Percentiles rank a stretch among this genome's conserved stretches.
Conservation (phyloP, 176 grass and related monocot species). For the Hyparrhenia diplandra region DNA sequence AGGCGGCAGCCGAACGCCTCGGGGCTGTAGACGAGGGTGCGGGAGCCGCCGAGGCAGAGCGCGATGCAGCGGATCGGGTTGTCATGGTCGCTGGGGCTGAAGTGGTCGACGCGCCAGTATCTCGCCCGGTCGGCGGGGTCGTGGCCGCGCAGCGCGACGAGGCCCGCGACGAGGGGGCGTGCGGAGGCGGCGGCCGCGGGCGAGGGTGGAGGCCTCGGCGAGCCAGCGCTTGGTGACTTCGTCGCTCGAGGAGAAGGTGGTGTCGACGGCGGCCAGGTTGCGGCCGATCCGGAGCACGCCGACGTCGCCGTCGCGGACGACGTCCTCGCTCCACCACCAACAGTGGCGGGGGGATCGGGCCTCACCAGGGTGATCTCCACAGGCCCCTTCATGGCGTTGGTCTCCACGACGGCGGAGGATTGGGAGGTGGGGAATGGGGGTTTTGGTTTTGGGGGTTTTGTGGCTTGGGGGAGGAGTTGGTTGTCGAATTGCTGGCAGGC, state of each 20-base stretch:
- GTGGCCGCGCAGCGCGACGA: conserved; percentile 20
- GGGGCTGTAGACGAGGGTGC: conserved; percentile 4
- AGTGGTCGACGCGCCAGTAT: background rate
- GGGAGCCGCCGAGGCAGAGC: conserved; percentile 28
- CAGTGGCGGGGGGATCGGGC: no score
- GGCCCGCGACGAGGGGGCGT: conserved; percentile 16
- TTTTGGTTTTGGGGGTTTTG: no score
- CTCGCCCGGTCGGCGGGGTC: background rate
- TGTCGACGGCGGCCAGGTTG: background rate
- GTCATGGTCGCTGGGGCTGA: background rate
- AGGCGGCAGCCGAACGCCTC: background rate
- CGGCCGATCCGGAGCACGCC: conserved; percentile 16
- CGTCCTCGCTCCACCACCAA: background rate
- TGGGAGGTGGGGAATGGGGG: background rate
- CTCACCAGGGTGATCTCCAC: conserved; percentile 18
- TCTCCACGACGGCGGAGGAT: background rate
- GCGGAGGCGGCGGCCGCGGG: conserved; percentile 17
- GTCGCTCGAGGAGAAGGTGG: conserved; percentile 1
- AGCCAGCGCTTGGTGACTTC: conserved; percentile 17
- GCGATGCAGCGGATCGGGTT: conserved; percentile 26
- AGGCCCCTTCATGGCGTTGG: conserved; percentile 9
- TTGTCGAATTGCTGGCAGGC: background rate
- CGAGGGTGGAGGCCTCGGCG: background rate
- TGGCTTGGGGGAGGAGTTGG: conserved; percentile 15
- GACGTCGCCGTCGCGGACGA: background rate